Conservation (phyloP, 768 basidiomycete genomes). For the Naganishia antarctica region DNA sequence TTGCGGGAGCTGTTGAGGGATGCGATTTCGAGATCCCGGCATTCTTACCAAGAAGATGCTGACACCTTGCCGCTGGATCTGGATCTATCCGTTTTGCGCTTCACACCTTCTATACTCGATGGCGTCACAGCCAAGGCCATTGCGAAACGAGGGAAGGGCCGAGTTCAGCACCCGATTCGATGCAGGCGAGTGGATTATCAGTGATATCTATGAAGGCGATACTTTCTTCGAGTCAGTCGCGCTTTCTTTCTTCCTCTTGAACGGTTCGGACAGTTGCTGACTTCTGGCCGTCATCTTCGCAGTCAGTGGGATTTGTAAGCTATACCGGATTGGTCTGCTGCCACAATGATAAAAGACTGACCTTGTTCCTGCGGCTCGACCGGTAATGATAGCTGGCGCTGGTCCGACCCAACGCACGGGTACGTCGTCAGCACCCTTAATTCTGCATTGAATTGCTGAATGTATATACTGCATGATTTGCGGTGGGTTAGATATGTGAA, state of each 20-base stretch:
- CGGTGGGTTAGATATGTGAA: slow-evolving; percentile 52
- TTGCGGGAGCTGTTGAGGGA: no score
- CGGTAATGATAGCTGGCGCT: slow-evolving; percentile 13
- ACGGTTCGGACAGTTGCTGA: neutral
- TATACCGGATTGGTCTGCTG: neutral
- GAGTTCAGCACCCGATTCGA: neutral
- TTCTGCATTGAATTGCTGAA: no score
- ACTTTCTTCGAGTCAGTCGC: slow-evolving; percentile 12
- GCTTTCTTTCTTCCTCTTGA: neutral
- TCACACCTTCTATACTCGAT: no score
- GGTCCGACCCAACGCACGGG: slow-evolving; percentile 66
- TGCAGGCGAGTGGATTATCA: neutral
- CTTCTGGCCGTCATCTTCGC: slow-evolving; percentile 15
- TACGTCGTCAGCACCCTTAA: neutral
- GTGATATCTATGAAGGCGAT: neutral
- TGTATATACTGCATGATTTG: no score
- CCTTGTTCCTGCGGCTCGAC: slow-evolving; percentile 19
- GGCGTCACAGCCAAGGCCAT: no score
- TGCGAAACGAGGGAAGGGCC: no score
- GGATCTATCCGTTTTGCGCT: no score
- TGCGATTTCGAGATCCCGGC: no score
- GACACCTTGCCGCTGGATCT: no score
- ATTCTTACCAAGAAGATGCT: no score
- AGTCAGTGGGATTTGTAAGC: slow-evolving; percentile 68
- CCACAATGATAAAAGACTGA: neutral